These are phyloP conservation scores for Cokeromyces recurvatus DNA, from an alignment of 371 early-diverging fungal species.

Conservation along the genomic window DNA sequence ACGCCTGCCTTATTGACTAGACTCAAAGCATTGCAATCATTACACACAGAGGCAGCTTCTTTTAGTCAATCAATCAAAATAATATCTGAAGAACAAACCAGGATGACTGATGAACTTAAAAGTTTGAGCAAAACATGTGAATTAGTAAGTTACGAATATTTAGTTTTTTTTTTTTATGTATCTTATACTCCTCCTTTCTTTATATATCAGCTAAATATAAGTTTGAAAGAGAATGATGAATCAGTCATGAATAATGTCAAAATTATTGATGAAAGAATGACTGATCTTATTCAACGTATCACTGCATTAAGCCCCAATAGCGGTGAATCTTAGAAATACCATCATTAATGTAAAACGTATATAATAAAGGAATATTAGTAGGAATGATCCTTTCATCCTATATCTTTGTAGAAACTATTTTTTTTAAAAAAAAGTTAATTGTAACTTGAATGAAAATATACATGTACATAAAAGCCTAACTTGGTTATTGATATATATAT, in stretches of 20 bases:
- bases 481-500: too few relatives aligned
- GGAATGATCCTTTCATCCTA: too few relatives aligned
- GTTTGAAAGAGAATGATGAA: constrained; percentile 62
- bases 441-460: too few relatives aligned
- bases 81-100: constrained; percentile 69
- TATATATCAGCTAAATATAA: constrained; percentile 49
- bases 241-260: constrained; percentile 65
- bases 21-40: constrained; percentile 69
- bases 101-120: constrained; percentile 65
- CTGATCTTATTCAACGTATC: constrained; percentile 60
- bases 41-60: constrained; percentile 81
- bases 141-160: constrained; percentile 21
- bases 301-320: too few relatives aligned
- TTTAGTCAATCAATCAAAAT: constrained; percentile 72
- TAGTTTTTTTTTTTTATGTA: neutral
- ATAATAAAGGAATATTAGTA: too few relatives aligned
- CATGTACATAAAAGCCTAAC: too few relatives aligned
- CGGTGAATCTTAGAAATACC: too few relatives aligned
- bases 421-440: too few relatives aligned
- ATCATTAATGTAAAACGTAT: too few relatives aligned
- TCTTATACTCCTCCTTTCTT: neutral
- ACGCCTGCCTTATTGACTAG: constrained; percentile 80
- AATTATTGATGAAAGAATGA: constrained; percentile 61
- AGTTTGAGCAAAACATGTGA: constrained; percentile 58
- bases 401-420: too few relatives aligned